Evolutionary conservation across 2,329 filamentous ascomycete genomes (phyloP), one percentile per base, ranked within the genome.

Genomic region (Fusarium sp.): DNA sequence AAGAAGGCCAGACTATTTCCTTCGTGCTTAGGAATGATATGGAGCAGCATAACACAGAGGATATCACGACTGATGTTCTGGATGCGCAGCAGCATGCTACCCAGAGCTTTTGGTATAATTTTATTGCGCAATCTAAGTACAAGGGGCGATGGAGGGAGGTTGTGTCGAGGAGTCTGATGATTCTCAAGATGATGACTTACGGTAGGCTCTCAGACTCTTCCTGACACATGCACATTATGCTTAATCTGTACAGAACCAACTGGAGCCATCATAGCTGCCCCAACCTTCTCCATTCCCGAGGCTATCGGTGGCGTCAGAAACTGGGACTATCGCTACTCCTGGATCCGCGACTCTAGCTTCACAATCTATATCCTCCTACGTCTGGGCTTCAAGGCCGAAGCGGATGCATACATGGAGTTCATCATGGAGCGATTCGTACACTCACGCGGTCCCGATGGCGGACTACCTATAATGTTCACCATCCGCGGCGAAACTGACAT

Each of bases 401-500:
- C 92, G 6, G 90, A 94, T 76, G 89, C 91, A 2, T 94, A 93
- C 78, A 93, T 94, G 85, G 85, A 86, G 57, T 94, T 94, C 76
- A 93, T 94, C 69, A 92, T 88, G 79, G 87, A 92, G 70, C 87
- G 91, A 12, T 88, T 94, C 65, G 82, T 87, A 32, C 84, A 88
- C 64, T 89, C 89, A 2, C 84, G 88, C n/a, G 82, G 82, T 10
- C 77, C 85, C 2, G 86, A 90, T 52, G 87, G 88, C 30, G 88
- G 87, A 1, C 80, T 94, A 37, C 92, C 92, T 14, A 92, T 94
- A 75, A 94, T 94, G 92, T 94, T 94, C 76, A 92, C 90, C 42
- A 94, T 94, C 70, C 85, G 88, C 25, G 92, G 92, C 48, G 89
- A 89, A 46, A 93, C 91, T 2, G 89, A 93, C 41, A 92, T 94